Conservation (phyloP, 352 stramenopile species). For the Phytophthora litchii region DNA sequence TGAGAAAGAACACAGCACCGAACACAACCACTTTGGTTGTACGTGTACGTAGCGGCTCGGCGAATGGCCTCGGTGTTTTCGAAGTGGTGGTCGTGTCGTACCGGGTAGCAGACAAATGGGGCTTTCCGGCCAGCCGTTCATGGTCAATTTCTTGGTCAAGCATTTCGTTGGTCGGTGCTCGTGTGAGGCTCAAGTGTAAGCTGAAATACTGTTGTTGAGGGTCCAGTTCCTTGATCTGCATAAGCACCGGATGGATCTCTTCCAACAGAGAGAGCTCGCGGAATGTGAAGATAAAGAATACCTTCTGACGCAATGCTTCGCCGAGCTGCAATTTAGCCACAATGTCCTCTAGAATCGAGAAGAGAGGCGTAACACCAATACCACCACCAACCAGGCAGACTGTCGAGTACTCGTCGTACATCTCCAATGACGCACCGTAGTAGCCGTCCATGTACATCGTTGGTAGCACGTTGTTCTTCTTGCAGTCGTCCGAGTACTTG, state of each 20-base stretch:
- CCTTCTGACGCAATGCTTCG: slow-evolving; percentile 19
- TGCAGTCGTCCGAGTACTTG: slow-evolving; percentile 38
- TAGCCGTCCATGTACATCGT: slow-evolving; percentile 57
- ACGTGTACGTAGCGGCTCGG: slow-evolving; percentile 32
- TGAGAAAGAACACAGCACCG: slow-evolving; percentile 23
- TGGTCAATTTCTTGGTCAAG: slow-evolving; percentile 38
- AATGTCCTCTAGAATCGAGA: slow-evolving; percentile 57
- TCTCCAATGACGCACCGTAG: slow-evolving; percentile 49
- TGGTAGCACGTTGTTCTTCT: slow-evolving; percentile 25
- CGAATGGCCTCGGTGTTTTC: slow-evolving; percentile 32
- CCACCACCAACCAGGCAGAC: slow-evolving; percentile 50
- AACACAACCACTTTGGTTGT: slow-evolving; percentile 31
- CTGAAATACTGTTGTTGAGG: slow-evolving; percentile 27
- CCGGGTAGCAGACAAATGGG: slow-evolving; percentile 1
- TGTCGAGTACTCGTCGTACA: slow-evolving; percentile 45
- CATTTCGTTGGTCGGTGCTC: slow-evolving; percentile 15
- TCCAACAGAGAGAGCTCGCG: slow-evolving; percentile 46
- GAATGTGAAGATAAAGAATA: slow-evolving; percentile 56
- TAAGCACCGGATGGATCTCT: slow-evolving; percentile 47
- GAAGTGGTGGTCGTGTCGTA: slow-evolving; percentile 13
- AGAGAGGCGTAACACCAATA: slow-evolving; percentile 51
- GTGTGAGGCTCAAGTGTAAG: slow-evolving; percentile 43
- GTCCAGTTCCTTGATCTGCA: slow-evolving; percentile 37
- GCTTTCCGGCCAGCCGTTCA: slow-evolving; percentile 15
- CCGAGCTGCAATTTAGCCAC: slow-evolving; percentile 23